Base-by-base conservation (phyloP, 306 rosid species). In the Elaeagnus macrophylla region DNA sequence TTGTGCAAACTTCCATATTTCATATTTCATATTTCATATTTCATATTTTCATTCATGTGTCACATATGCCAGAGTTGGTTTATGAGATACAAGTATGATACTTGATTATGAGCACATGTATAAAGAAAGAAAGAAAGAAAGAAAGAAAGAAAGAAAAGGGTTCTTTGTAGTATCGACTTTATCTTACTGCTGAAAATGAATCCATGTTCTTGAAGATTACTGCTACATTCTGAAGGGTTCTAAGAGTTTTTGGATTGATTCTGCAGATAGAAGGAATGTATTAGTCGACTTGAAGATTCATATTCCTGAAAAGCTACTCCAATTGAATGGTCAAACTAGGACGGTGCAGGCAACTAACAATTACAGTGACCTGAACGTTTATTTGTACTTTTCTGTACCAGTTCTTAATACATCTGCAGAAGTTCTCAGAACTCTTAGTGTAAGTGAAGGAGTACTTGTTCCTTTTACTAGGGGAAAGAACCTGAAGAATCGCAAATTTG, bases 331-430 rank as follows among this genome's bases (percentile, higher is more conserved):
- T 42, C 79, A 79, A 78, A 86, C 84, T 36, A 84, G 97, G 74
- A 64, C 89, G 61, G 81, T 83, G 11, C 84, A 74, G 61, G 95
- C 97, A 51, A 90, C 97, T 44, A 81, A 90, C 65, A 66, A 79
- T 50, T 39, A 48, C 52, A 58, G 68, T 42, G 77, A 79, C 76
- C 70, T 90, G 12, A 76, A 72, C 70, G 74, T 81, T 56, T 81
- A 79, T 70, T 39, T 79, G 54, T 90, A 90, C 76, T 90, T 86
- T 75, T 86, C 95, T 48, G 57, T 53, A 43, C 84, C 97, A 19
- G 69, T 90, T 69, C 71, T 83, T 18, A 90, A 86, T 73, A 83
- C 97, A 56, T 83, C 97, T 15, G 56, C 67, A 36, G 83, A 90
- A 68, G 64, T 86, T 54, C 63, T 75, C 66, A 76, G 65, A 14